phyloP scores from a whole-genome alignment of 495 filamentous ascomycete genomes.

The Lepraria neglecta region DNA sequence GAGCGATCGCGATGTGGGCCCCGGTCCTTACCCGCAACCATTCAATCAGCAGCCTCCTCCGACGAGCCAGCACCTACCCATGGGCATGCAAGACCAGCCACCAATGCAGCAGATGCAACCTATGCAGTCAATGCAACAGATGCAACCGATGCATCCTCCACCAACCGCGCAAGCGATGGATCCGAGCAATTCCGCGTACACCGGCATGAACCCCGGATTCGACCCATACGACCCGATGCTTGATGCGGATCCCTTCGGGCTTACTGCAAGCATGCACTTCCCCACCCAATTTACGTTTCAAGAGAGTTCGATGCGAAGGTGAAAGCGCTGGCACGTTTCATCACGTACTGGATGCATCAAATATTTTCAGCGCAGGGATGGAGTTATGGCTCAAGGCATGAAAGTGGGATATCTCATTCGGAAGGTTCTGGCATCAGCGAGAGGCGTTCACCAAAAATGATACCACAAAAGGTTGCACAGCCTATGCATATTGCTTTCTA shows the following conservation, averaged over 20 bases:
- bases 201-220: conserved; percentile 61
- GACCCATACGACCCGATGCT: conserved; percentile 77
- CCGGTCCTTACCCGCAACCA: conserved; percentile 58
- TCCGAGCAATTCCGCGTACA: conserved; percentile 37
- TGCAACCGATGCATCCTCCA: conserved; percentile 27
- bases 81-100: conserved; percentile 26
- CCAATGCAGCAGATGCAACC: conserved; percentile 34
- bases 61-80: conserved; percentile 39
- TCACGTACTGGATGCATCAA: conserved; percentile 2
- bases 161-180: conserved; percentile 35
- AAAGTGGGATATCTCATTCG: neutral
- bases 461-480: conserved; percentile 13
- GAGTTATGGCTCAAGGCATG: conserved; percentile 2
- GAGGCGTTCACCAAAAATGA: conserved; percentile 16
- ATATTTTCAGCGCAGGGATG: neutral
- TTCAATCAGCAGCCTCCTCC: conserved; percentile 45
- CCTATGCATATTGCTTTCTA: conserved; percentile 14
- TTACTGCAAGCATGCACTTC: conserved; percentile 90
- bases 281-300: conserved; percentile 66
- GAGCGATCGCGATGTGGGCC: conserved; percentile 58
- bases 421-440: conserved; percentile 15
- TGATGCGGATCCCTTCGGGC: conserved; percentile 84
- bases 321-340: neutral
- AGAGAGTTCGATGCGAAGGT: conserved; percentile 25
- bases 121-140: conserved; percentile 27